A percentile compares a stretch with the other conserved stretches of the same genome.
Conservation (phyloP, 2,329 filamentous ascomycete genomes). For the Xylariaceae sp. region DNA sequence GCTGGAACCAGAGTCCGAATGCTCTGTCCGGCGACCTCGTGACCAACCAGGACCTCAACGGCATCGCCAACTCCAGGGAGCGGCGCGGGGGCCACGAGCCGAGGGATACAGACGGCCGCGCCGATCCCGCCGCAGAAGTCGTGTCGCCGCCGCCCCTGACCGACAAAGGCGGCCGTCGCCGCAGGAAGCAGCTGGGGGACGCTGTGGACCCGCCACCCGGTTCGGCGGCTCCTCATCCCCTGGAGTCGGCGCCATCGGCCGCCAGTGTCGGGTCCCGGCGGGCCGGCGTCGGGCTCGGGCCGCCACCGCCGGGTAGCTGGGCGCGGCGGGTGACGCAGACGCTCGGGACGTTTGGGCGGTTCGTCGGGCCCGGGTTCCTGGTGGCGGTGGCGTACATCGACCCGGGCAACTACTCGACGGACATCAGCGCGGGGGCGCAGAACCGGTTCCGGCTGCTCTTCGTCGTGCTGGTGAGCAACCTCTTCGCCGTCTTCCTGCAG, state of each 20-base stretch:
- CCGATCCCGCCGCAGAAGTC: slow-evolving; percentile 15
- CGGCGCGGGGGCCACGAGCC: slow-evolving; percentile 16
- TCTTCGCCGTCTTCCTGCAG: slow-evolving; percentile 65
- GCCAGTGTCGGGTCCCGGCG: slow-evolving; percentile 1
- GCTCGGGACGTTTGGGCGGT: slow-evolving; percentile 42
- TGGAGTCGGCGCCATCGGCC: slow-evolving; percentile 7
- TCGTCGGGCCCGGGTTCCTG: slow-evolving; percentile 63
- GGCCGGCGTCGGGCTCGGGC: neutral
- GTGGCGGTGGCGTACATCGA: slow-evolving; percentile 54
- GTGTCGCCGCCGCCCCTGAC: slow-evolving; percentile 5
- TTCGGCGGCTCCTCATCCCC: slow-evolving; percentile 8
- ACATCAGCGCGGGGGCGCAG: slow-evolving; percentile 58
- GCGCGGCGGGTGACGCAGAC: slow-evolving; percentile 15
- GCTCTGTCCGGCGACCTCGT: slow-evolving; percentile 46
- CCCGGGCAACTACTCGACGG: slow-evolving; percentile 63
- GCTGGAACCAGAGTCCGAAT: slow-evolving; percentile 49
- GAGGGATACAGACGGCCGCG: slow-evolving; percentile 21
- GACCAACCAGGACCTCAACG: slow-evolving; percentile 49
- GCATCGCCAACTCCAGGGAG: slow-evolving; percentile 37
- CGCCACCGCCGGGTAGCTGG: neutral
- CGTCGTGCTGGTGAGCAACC: slow-evolving; percentile 59
- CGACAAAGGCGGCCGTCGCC: slow-evolving; percentile 11
- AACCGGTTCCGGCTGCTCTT: slow-evolving; percentile 61
- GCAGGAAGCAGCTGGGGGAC: too few relatives aligned
- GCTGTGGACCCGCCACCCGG: slow-evolving; percentile 15